Evolutionary conservation across 768 basidiomycete species (phyloP), one percentile per base, ranked within the genome.

Genomic region (Macrolepiota dolichaula): DNA sequence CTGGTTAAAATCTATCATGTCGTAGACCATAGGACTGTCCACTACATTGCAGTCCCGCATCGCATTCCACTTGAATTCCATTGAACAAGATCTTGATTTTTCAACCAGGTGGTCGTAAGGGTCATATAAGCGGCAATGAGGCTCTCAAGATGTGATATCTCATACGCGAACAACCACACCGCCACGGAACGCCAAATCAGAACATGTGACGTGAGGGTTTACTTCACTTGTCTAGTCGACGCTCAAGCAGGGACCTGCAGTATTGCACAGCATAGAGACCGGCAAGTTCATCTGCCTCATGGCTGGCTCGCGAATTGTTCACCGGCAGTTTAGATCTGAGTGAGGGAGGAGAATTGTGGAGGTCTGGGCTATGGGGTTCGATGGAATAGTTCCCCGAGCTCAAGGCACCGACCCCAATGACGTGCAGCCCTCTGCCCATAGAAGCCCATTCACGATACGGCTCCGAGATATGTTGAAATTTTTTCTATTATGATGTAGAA

Each of bases 1-100:
- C 17, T 63, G 15, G 63, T 68, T n/a, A 66, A 56, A 47, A 67
- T 71, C 57, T 57, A 64, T 32, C 62, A 50, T 53, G 44, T 25
- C 32, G 11, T 61, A 61, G 29, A 36, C 22, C 11, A 10, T 25
- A 24, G 7, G 47, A 22, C 50, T 17, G 25, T 10, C 35, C 36
- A 59, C 6, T 59, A 37, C 57, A 58, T 50, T 58, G 7, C 47
- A 49, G 11, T 49, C 15, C 15, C n/a, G 19, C n/a, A 49, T 49
- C 9, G 11, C 47, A 19, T 11, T 49, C 22, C 25, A 24, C 19
- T 24, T n/a, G 19, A 49, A 49, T 22, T 22, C 47, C 47, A 24
- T 24, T 7, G 47, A 25, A 51, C n/a, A 32, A 51, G 13, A 51
- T 32, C 25, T 19, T 35, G 51, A 51, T 12, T 49, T 10, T 12